Conservation (phyloP, 2,329 filamentous ascomycete genomes). For the Rugonectria rugulosa region DNA sequence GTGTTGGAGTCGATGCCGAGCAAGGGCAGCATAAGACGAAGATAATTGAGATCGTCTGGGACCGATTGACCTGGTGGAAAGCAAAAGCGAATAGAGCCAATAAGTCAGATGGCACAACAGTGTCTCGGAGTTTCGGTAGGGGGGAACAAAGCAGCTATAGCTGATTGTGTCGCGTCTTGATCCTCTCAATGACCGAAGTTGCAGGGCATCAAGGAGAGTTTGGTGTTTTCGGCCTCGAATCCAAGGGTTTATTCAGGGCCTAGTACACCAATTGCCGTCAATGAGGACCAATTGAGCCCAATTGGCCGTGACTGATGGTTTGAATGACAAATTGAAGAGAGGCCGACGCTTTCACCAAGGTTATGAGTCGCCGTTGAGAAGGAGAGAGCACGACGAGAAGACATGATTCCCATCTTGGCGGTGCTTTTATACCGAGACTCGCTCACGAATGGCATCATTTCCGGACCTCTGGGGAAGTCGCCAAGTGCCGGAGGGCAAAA, state of each 20-base stretch:
- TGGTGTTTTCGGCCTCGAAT: too few species aligned
- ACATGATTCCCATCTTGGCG: conserved; percentile 5
- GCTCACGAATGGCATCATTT: not conserved
- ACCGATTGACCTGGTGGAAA: too few species aligned
- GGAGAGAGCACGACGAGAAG: not conserved
- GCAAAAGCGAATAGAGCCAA: too few species aligned
- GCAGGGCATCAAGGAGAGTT: too few species aligned
- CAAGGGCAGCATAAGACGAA: not conserved
- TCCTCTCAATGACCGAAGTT: too few species aligned
- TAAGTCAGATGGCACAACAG: too few species aligned
- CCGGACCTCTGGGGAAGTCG: conserved; percentile 14
- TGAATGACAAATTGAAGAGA: not conserved
- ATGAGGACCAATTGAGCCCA: conserved; percentile 21
- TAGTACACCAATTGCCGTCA: conserved; percentile 15
- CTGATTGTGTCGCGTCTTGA: too few species aligned
- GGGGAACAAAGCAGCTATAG: too few species aligned
- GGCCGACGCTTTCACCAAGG: not conserved
- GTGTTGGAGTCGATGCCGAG: too few species aligned
- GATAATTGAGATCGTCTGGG: too few species aligned
- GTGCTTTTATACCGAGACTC: conserved; percentile 12
- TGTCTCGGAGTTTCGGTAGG: too few species aligned
- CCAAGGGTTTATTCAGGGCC: too few species aligned
- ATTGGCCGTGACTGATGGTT: conserved; percentile 12
- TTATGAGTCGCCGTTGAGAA: conserved; percentile 6
- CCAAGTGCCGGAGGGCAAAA: conserved; percentile 27